Evolutionary conservation across 352 stramenopile species (phyloP).

Genomic region (Elongisporangium prolatum): DNA sequence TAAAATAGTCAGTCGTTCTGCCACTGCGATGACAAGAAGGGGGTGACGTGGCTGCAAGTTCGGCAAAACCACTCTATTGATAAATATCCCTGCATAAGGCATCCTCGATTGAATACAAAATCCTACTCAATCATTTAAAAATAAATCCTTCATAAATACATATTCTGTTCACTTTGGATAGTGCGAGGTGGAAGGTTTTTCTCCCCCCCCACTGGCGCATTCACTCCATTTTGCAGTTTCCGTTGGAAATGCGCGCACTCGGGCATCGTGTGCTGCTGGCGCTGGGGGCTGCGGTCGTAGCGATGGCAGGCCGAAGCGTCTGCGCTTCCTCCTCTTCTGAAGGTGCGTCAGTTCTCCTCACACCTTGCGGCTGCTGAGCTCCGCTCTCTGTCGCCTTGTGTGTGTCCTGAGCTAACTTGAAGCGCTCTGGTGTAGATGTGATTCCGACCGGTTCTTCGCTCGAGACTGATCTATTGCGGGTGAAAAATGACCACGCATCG

Average conservation of each 20-base stretch:
- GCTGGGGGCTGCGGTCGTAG: not conserved
- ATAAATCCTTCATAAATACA: not conserved
- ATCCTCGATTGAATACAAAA: not conserved
- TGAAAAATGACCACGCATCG: constrained; percentile 7
- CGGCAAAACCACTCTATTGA: not conserved
- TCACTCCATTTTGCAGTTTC: not conserved
- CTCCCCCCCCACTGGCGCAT: not conserved
- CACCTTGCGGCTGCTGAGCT: not conserved
- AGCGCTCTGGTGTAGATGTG: not conserved
- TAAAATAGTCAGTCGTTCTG: not conserved
- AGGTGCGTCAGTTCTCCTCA: not conserved
- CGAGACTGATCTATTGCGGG: constrained; percentile 6
- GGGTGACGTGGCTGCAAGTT: not conserved
- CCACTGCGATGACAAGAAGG: not conserved
- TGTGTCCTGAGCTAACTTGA: not conserved
- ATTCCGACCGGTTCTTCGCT: not conserved
- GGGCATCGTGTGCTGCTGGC: not conserved
- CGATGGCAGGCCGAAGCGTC: not conserved
- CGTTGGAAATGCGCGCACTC: not conserved
- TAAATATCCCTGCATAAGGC: not conserved
- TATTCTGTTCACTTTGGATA: not conserved
- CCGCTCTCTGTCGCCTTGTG: not conserved
- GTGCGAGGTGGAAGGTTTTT: not conserved
- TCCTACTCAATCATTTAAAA: not conserved
- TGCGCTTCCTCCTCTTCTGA: not conserved